Percentiles rank a stretch among this genome's conserved stretches.
Evolutionary conservation across 176 grass and related monocot species (phyloP).

Genomic region (Zoysia pacifica): DNA sequence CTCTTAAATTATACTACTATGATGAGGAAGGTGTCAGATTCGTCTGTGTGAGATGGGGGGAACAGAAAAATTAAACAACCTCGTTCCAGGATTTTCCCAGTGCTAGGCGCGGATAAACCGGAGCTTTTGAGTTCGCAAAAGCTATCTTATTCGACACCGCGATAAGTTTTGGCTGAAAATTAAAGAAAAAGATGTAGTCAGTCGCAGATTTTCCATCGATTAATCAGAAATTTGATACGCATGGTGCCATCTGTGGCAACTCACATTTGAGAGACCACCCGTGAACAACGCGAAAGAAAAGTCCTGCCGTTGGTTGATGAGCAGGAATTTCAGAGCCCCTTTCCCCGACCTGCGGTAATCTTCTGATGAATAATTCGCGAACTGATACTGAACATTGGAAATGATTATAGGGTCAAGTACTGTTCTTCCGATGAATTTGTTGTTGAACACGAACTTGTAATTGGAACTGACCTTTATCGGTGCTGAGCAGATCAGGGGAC

Average conservation of each 20-base stretch:
- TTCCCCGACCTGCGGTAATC: slow-evolving; percentile 47
- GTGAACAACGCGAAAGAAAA: slow-evolving; percentile 81
- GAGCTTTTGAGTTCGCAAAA: slow-evolving; percentile 80
- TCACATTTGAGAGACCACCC: slow-evolving; percentile 72
- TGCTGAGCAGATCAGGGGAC: slow-evolving; percentile 70
- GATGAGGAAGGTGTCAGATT: neutral
- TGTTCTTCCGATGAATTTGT: too few relatives aligned
- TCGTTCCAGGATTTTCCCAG: slow-evolving; percentile 80
- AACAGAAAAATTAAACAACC: slow-evolving; percentile 37
- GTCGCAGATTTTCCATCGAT: neutral
- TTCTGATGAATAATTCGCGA: slow-evolving; percentile 62
- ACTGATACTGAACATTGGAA: slow-evolving; percentile 59
- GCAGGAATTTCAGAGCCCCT: slow-evolving; percentile 54
- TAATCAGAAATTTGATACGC: neutral
- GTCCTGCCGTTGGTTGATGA: slow-evolving; percentile 86
- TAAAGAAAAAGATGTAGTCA: neutral
- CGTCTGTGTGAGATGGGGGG: neutral
- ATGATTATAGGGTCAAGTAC: neutral
- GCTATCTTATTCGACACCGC: slow-evolving; percentile 71
- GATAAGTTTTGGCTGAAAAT: slow-evolving; percentile 63
- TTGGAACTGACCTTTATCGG: slow-evolving; percentile 71
- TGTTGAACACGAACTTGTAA: too few relatives aligned
- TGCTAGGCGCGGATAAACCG: slow-evolving; percentile 83
- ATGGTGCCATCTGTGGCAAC: neutral
- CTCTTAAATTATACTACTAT: neutral